Evolutionary conservation across 1,284 basidiomycete genomes (phyloP).

Genomic region (Tilletia caries): DNA sequence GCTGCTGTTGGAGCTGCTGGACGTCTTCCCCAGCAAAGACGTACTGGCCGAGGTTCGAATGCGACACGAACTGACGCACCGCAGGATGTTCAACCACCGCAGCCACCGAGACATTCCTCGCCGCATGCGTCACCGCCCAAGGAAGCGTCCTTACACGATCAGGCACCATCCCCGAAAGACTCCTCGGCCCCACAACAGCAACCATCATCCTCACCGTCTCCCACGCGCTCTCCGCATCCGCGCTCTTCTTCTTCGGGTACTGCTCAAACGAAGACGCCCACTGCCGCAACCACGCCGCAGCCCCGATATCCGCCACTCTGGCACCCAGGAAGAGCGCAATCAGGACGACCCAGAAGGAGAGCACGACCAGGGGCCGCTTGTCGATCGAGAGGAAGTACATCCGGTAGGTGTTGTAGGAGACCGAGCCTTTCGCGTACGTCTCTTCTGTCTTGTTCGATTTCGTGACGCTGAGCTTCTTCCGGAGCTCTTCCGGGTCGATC

Average conservation of each 20-base stretch:
- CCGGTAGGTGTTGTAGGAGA: conserved; percentile 41
- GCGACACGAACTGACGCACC: neutral
- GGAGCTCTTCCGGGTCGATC: conserved; percentile 2
- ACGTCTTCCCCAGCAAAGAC: neutral
- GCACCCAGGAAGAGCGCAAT: conserved; percentile 38
- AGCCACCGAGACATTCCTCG: neutral
- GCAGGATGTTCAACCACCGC: neutral
- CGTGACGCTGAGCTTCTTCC: neutral
- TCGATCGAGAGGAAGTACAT: conserved; percentile 44
- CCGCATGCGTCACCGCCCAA: neutral
- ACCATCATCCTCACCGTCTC: neutral
- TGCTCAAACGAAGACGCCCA: conserved; percentile 46
- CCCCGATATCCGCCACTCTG: conserved; percentile 38
- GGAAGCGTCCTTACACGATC: neutral
- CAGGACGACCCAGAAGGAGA: conserved; percentile 38
- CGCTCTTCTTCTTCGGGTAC: no score
- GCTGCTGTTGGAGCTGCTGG: no score
- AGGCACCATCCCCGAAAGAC: neutral
- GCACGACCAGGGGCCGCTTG: conserved; percentile 22
- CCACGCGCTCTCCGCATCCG: conserved; percentile 11
- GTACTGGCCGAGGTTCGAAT: neutral
- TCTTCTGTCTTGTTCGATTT: conserved; percentile 45
- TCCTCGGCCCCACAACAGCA: neutral
- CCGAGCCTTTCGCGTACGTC: conserved; percentile 41
- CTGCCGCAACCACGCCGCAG: conserved; percentile 46